Conservation (phyloP, 495 filamentous ascomycete species). For the Viridothelium virens region DNA sequence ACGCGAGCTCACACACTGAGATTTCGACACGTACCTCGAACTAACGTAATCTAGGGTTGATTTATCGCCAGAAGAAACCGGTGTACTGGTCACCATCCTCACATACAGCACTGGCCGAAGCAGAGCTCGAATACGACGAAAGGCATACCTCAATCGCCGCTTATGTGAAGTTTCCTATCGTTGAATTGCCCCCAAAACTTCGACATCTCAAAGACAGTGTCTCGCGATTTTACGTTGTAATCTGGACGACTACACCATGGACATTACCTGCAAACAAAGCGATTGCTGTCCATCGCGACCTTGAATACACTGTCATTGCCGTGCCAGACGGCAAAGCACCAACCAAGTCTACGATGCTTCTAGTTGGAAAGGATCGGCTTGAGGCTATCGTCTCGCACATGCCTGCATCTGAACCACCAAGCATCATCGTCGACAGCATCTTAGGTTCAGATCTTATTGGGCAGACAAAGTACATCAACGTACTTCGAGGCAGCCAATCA, state of each 20-base stretch:
- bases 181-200: slow-evolving; percentile 43
- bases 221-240: slow-evolving; percentile 57
- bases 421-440: slow-evolving; percentile 51
- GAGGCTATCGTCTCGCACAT: slow-evolving; percentile 40
- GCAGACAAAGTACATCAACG: slow-evolving; percentile 55
- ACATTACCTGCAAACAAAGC: slow-evolving; percentile 88
- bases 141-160: slow-evolving; percentile 72
- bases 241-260: slow-evolving; percentile 99
- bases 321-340: slow-evolving; percentile 19
- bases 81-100: slow-evolving; percentile 96
- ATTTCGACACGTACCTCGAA: background rate
- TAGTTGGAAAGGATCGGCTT: slow-evolving; percentile 61
- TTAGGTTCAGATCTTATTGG: slow-evolving; percentile 57
- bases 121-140: slow-evolving; percentile 90
- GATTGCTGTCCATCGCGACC: slow-evolving; percentile 64
- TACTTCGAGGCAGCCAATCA: slow-evolving; percentile 47
- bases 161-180: slow-evolving; percentile 71
- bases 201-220: slow-evolving; percentile 17
- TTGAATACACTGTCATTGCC: slow-evolving; percentile 65
- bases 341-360: slow-evolving; percentile 14
- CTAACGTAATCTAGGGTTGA: slow-evolving; percentile 42
- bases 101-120: slow-evolving; percentile 84
- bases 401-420: background rate
- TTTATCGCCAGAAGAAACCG: slow-evolving; percentile 82
- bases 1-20: background rate